Evolutionary conservation across 2,329 filamentous ascomycete species (phyloP).

Genomic region (Epichloe sp.): DNA sequence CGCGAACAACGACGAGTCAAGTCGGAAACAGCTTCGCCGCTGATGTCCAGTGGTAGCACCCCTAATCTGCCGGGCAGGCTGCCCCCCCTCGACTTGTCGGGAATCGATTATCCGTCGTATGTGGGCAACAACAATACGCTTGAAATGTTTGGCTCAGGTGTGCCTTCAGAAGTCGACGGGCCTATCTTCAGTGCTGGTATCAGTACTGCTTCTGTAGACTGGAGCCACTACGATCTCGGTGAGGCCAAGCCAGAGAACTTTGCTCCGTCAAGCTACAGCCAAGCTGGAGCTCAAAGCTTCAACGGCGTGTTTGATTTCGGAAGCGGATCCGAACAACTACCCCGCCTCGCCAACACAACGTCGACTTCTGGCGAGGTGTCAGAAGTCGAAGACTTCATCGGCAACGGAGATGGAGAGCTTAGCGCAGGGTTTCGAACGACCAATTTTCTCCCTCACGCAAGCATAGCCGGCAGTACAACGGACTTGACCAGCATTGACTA

Average conservation of each 20-base stretch:
- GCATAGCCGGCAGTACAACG: constrained; percentile 26
- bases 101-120: constrained; percentile 37
- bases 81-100: constrained; percentile 44
- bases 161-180: constrained; percentile 37
- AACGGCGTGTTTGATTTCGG: constrained; percentile 37
- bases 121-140: constrained; percentile 30
- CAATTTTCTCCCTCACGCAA: constrained; percentile 31
- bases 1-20: constrained; percentile 40
- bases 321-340: constrained; percentile 39
- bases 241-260: constrained; percentile 34
- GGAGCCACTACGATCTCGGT: constrained; percentile 33
- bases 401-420: constrained; percentile 34
- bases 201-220: constrained; percentile 36
- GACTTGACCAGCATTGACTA: constrained; percentile 40
- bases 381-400: constrained; percentile 48
- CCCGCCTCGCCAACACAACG: constrained; percentile 40
- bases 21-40: constrained; percentile 48
- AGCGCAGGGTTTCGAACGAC: constrained; percentile 33
- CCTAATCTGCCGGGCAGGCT: constrained; percentile 39
- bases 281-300: constrained; percentile 37
- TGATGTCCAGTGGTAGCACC: constrained; percentile 37
- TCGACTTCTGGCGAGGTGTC: constrained; percentile 56
- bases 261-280: constrained; percentile 40
- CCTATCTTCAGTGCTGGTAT: constrained; percentile 51
- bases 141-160: constrained; percentile 37